These are phyloP conservation scores for Globisporangium echinulatum DNA, from an alignment of 352 stramenopile genomes.

Conservation along the genomic window DNA sequence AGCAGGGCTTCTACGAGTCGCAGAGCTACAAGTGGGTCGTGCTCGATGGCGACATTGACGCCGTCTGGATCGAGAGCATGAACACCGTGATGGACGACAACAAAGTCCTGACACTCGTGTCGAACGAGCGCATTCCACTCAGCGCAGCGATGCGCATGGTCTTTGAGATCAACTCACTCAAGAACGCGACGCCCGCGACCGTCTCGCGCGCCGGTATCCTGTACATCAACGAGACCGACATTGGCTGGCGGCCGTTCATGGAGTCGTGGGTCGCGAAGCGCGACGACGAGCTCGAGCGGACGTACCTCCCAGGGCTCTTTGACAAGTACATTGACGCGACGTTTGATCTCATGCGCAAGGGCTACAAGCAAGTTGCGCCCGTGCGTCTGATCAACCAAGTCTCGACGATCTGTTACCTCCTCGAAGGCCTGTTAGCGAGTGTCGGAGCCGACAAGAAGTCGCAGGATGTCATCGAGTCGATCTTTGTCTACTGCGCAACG, in stretches of 20 bases:
- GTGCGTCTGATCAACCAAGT: conserved; percentile 95
- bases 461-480: conserved; percentile 90
- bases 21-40: conserved; percentile 90
- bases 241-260: conserved; percentile 95
- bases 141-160: conserved; percentile 87
- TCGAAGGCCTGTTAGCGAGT: conserved; percentile 89
- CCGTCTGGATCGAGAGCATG: conserved; percentile 91
- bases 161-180: conserved; percentile 88
- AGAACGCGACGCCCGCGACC: conserved; percentile 81
- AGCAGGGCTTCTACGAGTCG: conserved; percentile 93
- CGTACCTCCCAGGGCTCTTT: conserved; percentile 91
- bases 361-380: conserved; percentile 93
- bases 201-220: conserved; percentile 86
- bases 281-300: conserved; percentile 88
- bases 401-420: conserved; percentile 93
- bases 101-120: conserved; percentile 92
- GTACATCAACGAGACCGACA: conserved; percentile 86
- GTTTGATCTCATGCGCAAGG: conserved; percentile 91
- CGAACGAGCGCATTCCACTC: conserved; percentile 81
- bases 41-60: conserved; percentile 84
- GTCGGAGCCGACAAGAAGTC: conserved; percentile 89
- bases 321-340: conserved; percentile 95
- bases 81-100: conserved; percentile 98
- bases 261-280: conserved; percentile 93
- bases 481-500: conserved; percentile 95